A percentile compares a stretch with the other conserved stretches of the same genome.
Conservation (phyloP, 345 rosid genomes). For the Syzygium aqueum region DNA sequence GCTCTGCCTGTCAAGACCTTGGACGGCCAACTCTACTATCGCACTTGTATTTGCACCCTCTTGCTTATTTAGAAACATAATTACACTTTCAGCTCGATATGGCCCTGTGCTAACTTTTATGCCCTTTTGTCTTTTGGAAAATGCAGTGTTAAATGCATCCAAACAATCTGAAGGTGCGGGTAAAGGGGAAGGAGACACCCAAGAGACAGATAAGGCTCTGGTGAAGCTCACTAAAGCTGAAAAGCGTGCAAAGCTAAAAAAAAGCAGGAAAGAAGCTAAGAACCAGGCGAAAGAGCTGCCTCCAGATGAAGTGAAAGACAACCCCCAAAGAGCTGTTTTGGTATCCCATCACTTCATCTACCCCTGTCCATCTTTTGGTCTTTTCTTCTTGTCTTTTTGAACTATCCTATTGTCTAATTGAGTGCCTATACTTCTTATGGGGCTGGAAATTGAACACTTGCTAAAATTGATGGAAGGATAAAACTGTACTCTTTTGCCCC, state of each 20-base stretch:
- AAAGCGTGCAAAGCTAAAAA: conserved; percentile 75
- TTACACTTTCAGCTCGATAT: background rate
- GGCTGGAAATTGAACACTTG: background rate
- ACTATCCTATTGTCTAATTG: background rate
- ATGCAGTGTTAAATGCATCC: conserved; percentile 10
- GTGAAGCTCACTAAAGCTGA: conserved; percentile 59
- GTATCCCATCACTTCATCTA: conserved; percentile 18
- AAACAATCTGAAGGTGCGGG: conserved; percentile 13
- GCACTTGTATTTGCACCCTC: conserved; percentile 24
- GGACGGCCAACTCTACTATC: conserved; percentile 66
- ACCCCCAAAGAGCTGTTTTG: conserved; percentile 74
- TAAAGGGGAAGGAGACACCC: conserved; percentile 18
- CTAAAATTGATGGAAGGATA: background rate
- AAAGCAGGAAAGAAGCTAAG: conserved; percentile 66
- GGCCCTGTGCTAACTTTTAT: background rate
- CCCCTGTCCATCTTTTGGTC: background rate
- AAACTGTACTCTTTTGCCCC: background rate
- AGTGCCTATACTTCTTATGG: background rate
- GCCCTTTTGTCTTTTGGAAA: conserved; percentile 20
- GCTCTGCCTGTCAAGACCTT: conserved; percentile 78
- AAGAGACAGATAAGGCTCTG: conserved; percentile 2
- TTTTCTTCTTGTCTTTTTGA: background rate
- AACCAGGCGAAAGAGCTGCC: conserved; percentile 43
- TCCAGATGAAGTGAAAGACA: conserved; percentile 32
- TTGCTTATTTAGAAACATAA: background rate